Evolutionary conservation across 2,329 filamentous ascomycete genomes (phyloP).

Genomic region (Fusarium neocosmosporiellum): DNA sequence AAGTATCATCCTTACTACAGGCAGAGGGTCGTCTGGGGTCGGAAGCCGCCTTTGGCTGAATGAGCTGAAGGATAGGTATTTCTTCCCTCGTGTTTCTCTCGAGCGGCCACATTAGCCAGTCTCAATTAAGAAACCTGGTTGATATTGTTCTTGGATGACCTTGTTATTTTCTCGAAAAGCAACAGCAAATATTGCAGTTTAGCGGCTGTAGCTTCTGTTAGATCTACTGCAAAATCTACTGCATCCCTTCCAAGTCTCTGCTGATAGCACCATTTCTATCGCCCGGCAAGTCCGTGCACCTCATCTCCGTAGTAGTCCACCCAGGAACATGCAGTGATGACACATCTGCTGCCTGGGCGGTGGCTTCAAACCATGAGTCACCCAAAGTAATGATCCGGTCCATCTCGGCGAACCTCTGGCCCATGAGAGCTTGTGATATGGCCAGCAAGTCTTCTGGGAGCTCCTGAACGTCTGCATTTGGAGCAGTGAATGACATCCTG

Average conservation of each 20-base stretch:
- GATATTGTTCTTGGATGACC: neutral
- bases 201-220: neutral
- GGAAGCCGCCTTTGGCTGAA: slow-evolving; percentile 2
- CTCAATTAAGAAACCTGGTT: neutral
- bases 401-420: slow-evolving; percentile 5
- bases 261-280: neutral
- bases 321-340: neutral
- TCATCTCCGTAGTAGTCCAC: neutral
- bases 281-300: neutral
- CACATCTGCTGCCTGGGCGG: neutral
- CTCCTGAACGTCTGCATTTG: neutral
- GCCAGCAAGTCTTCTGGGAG: neutral
- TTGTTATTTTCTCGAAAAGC: neutral
- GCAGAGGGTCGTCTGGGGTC: slow-evolving; percentile 13
- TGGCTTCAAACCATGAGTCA: neutral
- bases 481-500: neutral
- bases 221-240: neutral
- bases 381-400: slow-evolving; percentile 2
- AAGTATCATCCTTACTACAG: slow-evolving; percentile 3
- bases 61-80: neutral
- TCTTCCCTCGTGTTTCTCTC: neutral
- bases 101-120: neutral
- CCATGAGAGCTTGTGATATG: slow-evolving; percentile 3
- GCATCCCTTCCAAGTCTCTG: neutral
- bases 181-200: neutral